Evolutionary conservation across 2,329 filamentous ascomycete genomes (phyloP).

Genomic region (Aspergillus bombycis): DNA sequence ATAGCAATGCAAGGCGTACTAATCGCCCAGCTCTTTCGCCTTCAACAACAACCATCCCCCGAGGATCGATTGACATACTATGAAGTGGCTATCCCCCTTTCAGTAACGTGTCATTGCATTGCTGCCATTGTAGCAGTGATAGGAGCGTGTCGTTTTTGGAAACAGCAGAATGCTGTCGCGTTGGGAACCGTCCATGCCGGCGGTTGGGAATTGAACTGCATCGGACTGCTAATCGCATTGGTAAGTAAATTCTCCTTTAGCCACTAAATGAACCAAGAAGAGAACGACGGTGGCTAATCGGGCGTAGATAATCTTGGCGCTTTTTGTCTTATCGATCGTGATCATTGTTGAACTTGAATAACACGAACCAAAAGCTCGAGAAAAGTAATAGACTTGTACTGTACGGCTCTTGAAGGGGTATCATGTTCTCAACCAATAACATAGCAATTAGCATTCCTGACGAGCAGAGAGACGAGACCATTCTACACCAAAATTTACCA

Average conservation of each 20-base stretch:
- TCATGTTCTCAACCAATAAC: neutral
- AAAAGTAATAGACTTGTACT: neutral
- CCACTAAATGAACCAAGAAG: neutral
- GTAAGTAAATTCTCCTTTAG: slow-evolving; percentile 44
- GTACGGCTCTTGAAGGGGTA: neutral
- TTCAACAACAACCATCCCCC: slow-evolving; percentile 44
- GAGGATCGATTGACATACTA: slow-evolving; percentile 59
- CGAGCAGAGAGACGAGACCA: no score
- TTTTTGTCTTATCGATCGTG: slow-evolving; percentile 19
- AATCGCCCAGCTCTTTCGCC: slow-evolving; percentile 68
- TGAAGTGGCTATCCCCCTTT: slow-evolving; percentile 64
- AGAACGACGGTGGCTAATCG: neutral
- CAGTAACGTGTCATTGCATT: slow-evolving; percentile 51
- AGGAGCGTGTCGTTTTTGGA: slow-evolving; percentile 64
- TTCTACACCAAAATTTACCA: neutral
- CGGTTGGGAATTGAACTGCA: slow-evolving; percentile 60
- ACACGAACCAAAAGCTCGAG: neutral
- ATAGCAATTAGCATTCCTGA: neutral
- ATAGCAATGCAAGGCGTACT: slow-evolving; percentile 68
- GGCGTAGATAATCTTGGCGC: slow-evolving; percentile 19
- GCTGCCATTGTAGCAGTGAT: slow-evolving; percentile 55
- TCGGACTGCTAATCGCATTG: slow-evolving; percentile 51
- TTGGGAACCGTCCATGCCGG: slow-evolving; percentile 60
- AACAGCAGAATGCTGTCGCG: slow-evolving; percentile 62
- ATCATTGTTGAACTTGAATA: slow-evolving; percentile 17